Evolutionary conservation across 176 grass and related monocot genomes (phyloP).

Genomic region (Phoenix roebelenii): DNA sequence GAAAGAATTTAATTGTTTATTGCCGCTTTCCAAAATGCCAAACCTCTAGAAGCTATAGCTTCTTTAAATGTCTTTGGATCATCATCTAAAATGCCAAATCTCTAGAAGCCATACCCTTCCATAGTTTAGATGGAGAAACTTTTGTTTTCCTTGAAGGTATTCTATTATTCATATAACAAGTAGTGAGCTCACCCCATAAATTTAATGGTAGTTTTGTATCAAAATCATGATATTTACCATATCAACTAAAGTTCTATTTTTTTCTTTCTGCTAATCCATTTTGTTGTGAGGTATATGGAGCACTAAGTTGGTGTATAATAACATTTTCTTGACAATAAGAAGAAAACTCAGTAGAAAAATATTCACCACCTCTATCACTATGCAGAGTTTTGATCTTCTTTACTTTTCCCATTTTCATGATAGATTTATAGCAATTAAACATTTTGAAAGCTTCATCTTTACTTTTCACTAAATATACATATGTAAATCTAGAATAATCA

Average conservation of each 20-base stretch:
- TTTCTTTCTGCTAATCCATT: slow-evolving; percentile 4
- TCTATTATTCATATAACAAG: background rate
- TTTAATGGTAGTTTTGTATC: background rate
- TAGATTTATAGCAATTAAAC: background rate
- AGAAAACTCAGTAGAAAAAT: background rate
- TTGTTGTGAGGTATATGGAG: background rate
- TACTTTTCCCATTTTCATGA: background rate
- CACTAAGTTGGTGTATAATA: background rate
- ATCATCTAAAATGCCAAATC: background rate
- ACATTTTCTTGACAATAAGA: background rate
- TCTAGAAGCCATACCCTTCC: background rate
- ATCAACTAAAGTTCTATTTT: background rate
- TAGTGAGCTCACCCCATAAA: background rate
- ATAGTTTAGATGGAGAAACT: background rate
- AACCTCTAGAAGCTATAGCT: background rate
- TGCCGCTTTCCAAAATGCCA: background rate
- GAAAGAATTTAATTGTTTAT: background rate
- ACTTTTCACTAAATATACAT: background rate
- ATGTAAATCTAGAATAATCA: background rate
- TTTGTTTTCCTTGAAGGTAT: background rate
- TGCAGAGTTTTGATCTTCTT: background rate
- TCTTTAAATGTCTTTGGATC: background rate
- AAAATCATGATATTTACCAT: slow-evolving; percentile 4
- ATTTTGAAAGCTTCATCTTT: background rate
- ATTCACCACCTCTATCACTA: background rate